These are phyloP conservation scores for Austroboletus novae-zelandiae DNA, from an alignment of 1,284 basidiomycete genomes.

Conservation along the genomic window DNA sequence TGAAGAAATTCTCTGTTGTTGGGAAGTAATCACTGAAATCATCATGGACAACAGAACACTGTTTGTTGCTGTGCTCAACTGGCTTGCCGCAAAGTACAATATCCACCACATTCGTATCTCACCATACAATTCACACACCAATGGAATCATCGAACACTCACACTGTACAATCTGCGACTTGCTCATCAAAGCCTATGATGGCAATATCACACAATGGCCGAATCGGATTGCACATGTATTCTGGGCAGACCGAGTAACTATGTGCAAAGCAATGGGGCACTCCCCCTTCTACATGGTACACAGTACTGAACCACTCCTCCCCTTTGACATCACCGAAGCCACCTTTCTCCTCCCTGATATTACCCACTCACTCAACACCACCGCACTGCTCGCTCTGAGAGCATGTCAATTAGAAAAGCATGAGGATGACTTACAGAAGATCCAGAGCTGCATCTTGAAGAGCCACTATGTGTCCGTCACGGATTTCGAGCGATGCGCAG, in stretches of 20 bases:
- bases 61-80: too few species aligned
- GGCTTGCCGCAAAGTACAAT: too few species aligned
- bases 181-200: slow-evolving; percentile 5
- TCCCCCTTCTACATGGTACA: slow-evolving; percentile 25
- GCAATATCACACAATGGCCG: slow-evolving; percentile 7
- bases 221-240: not conserved
- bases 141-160: slow-evolving; percentile 2
- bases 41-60: slow-evolving; percentile 1
- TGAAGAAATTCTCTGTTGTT: too few species aligned
- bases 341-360: slow-evolving; percentile 22
- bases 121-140: slow-evolving; percentile 2
- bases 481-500: slow-evolving; percentile 13
- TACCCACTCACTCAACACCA: not conserved
- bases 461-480: slow-evolving; percentile 11
- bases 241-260: slow-evolving; percentile 1
- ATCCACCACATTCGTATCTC: slow-evolving; percentile 7
- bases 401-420: not conserved
- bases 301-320: too few species aligned
- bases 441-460: too few species aligned
- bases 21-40: too few species aligned
- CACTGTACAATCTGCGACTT: slow-evolving; percentile 4
- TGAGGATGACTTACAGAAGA: too few species aligned
- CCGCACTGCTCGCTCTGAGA: not conserved
- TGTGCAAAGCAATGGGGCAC: not conserved
- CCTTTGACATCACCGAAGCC: slow-evolving; percentile 30